phyloP scores from a whole-genome alignment of 768 basidiomycete genomes.

The Trametes elegans region DNA sequence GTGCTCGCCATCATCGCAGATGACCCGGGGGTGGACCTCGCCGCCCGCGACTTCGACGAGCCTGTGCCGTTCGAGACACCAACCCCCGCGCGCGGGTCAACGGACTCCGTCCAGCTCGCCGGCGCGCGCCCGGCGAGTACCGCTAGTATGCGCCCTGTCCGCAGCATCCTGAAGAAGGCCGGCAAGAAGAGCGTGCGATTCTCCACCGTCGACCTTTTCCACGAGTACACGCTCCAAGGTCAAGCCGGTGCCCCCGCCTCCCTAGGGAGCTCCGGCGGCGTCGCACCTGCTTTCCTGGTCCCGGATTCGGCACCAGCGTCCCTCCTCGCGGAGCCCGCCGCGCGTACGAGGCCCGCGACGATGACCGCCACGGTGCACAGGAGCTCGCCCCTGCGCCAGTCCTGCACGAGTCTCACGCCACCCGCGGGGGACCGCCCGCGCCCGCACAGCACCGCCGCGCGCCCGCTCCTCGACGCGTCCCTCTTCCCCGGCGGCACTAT shows the following conservation, averaged over 20 bases:
- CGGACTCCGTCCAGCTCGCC: slow-evolving; percentile 19
- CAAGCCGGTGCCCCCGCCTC: not conserved
- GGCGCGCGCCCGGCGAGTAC: slow-evolving; percentile 24
- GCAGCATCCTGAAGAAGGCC: slow-evolving; percentile 41
- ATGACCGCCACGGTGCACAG: slow-evolving; percentile 4
- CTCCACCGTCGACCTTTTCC: slow-evolving; percentile 22
- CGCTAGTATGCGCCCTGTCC: slow-evolving; percentile 30
- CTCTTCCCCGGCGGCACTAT: slow-evolving; percentile 10
- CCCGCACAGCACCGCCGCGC: not conserved
- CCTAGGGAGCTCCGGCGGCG: not conserved
- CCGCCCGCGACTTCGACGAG: slow-evolving; percentile 9
- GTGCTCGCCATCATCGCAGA: not conserved
- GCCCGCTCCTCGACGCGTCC: not conserved
- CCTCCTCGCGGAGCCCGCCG: not conserved
- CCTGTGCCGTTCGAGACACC: slow-evolving; percentile 24
- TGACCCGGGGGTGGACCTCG: not conserved
- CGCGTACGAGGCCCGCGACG: not conserved
- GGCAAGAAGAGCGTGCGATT: slow-evolving; percentile 41
- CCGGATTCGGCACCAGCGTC: too few species aligned
- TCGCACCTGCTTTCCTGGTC: not conserved
- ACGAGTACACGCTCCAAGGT: slow-evolving; percentile 16
- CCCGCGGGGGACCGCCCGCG: not conserved
- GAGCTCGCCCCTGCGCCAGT: slow-evolving; percentile 13
- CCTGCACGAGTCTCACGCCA: not conserved
- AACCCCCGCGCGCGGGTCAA: slow-evolving; percentile 20